Evolutionary conservation across 768 basidiomycete genomes (phyloP), one percentile per base, ranked within the genome.

Genomic region (Cantharellus cinnabarinus): DNA sequence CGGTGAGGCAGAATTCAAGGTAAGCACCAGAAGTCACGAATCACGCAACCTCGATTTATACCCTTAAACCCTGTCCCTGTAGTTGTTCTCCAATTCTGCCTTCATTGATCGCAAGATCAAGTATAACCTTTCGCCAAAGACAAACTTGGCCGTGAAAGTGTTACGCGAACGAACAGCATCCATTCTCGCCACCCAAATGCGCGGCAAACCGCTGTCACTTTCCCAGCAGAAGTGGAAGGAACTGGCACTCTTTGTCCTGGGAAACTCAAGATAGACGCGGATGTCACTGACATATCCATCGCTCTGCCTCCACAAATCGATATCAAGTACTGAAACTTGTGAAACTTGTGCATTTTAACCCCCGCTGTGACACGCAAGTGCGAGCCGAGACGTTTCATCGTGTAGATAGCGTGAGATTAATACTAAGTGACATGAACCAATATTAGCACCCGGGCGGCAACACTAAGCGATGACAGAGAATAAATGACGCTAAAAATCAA

Each of bases 1-100:
- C 61, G 94, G 94, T 4, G 94, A 97, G 62, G 73, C 77, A 34
- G 94, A 97, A 59, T 83, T 87, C 73, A 91, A 85, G 78, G 89
- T 81, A 68, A 58, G 74, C 62, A 0, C 14, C 15, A 7, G 39
- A 37, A 29, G 20, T 29, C 20, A 29, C 20, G 60, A 38, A 54
- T 50, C 5, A 20, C 37, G 7, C 39, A 34, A 4, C 53, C 42
- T 35, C 42, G 29, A 52, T 29, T 44, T 5, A 58, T 3, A 29
- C 5, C 20, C n/a, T 51, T 58, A 10, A 50, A 60, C 50, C 56
- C 59, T 56, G 50, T 40, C 20, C 20, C 20, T 37, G 44, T 63
- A 97, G 93, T 73, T 85, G 37, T 71, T 79, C 42, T 81, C 91
- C 0, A 75, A 83, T 58, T 75, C 77, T n/a, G 74, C 79, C 5